Evolutionary conservation across 2,329 filamentous ascomycete species (phyloP).

Genomic region (Trichoderma endophyticum): DNA sequence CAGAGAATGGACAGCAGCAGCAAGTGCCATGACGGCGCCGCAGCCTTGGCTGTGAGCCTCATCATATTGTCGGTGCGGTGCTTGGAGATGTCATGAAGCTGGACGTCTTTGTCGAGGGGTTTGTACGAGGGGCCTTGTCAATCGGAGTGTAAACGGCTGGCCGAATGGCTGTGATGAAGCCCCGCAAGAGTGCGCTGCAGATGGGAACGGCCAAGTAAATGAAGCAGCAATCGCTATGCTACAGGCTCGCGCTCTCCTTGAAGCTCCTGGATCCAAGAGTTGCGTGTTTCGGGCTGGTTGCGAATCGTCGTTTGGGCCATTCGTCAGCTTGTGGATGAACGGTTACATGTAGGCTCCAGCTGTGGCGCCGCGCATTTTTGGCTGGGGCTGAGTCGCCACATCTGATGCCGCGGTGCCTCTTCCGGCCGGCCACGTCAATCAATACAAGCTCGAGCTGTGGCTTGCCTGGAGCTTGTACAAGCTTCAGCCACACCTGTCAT

Average conservation of each 20-base stretch:
- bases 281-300: conserved; percentile 14
- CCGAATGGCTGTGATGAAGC: not conserved
- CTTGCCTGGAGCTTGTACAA: conserved; percentile 3
- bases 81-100: conserved; percentile 43
- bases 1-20: conserved; percentile 49
- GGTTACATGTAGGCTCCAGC: conserved; percentile 5
- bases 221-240: not conserved
- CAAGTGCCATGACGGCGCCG: conserved; percentile 46
- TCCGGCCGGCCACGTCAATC: conserved; percentile 17
- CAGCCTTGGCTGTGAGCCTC: conserved; percentile 50
- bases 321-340: conserved; percentile 20
- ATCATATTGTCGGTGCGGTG: conserved; percentile 44
- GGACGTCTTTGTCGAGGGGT: conserved; percentile 2
- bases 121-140: not conserved
- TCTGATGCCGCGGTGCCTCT: not conserved
- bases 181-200: not conserved
- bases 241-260: not conserved
- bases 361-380: conserved; percentile 14
- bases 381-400: conserved; percentile 18
- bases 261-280: not conserved
- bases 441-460: conserved; percentile 7
- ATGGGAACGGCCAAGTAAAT: not conserved
- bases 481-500: conserved; percentile 14
- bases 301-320: conserved; percentile 9
- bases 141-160: not conserved